Percentiles rank a stretch among this genome's conserved stretches.
Evolutionary conservation across 1,139 yeast species (phyloP).

Genomic region (Starmera stellimalicola): DNA sequence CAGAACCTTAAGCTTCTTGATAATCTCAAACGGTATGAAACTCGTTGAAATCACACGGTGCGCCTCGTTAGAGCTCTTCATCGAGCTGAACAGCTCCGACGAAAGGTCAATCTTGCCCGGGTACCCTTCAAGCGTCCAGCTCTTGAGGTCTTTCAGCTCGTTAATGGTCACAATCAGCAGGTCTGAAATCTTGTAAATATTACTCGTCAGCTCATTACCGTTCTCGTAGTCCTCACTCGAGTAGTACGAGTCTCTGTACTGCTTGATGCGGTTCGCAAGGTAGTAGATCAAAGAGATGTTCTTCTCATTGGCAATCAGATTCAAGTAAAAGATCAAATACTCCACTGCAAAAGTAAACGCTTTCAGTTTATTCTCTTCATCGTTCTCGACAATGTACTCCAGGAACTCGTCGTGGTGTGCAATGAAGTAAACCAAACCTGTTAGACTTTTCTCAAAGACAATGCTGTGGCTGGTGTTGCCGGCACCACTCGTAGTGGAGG

Average conservation of each 20-base stretch:
- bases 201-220: constrained; percentile 20
- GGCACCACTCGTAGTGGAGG: constrained; percentile 17
- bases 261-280: constrained; percentile 71
- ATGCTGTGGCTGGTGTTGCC: constrained; percentile 35
- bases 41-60: constrained; percentile 31
- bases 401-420: constrained; percentile 68
- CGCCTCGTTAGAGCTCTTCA: constrained; percentile 29
- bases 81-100: constrained; percentile 52
- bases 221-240: constrained; percentile 29
- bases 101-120: constrained; percentile 71
- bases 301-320: constrained; percentile 50
- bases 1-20: constrained; percentile 16
- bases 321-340: constrained; percentile 52
- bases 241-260: constrained; percentile 54
- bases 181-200: constrained; percentile 64
- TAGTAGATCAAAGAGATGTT: constrained; percentile 70
- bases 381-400: constrained; percentile 28
- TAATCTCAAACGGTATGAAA: constrained; percentile 36
- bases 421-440: constrained; percentile 58
- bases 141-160: constrained; percentile 44
- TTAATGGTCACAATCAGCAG: constrained; percentile 59
- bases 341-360: constrained; percentile 46
- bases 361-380: constrained; percentile 19
- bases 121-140: constrained; percentile 72
- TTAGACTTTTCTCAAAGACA: constrained; percentile 52